Evolutionary conservation across 1,284 basidiomycete species (phyloP).

Genomic region (Ustilago nuda): DNA sequence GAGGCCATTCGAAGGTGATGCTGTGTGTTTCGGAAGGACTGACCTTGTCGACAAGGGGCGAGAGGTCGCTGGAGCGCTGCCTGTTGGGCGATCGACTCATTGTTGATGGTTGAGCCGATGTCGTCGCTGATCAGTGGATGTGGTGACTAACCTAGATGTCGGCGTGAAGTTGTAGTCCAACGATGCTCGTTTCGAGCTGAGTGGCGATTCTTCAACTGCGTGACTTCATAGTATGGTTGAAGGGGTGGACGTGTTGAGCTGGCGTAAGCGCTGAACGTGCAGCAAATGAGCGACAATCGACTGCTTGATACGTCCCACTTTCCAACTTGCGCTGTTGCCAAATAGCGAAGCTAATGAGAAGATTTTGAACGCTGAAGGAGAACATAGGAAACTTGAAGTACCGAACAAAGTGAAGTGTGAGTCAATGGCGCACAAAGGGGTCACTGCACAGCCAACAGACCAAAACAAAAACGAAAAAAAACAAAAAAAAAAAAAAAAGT

Average conservation of each 20-base stretch:
- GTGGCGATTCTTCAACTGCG: neutral
- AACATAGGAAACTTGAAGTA: neutral
- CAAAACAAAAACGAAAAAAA: too few species aligned
- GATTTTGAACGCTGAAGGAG: neutral
- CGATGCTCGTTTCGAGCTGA: neutral
- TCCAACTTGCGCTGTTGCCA: neutral
- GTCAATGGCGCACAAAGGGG: neutral
- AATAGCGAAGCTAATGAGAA: neutral
- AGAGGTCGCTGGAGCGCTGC: constrained; percentile 33
- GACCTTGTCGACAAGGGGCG: constrained; percentile 34
- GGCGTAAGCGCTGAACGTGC: neutral
- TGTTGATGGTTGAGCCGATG: neutral
- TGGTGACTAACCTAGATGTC: neutral
- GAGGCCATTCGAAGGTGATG: constrained; percentile 60
- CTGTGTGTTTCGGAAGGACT: constrained; percentile 46
- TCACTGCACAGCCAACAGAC: neutral
- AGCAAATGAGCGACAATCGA: neutral
- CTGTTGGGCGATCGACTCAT: constrained; percentile 36
- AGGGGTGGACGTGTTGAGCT: neutral
- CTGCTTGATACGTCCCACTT: neutral
- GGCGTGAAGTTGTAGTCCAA: neutral
- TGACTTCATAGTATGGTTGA: constrained; percentile 5
- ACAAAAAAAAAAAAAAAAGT: neutral
- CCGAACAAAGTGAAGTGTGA: neutral
- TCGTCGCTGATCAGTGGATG: neutral